Conservation (phyloP, 805 yeast genomes). For the Torulaspora maleeae region DNA sequence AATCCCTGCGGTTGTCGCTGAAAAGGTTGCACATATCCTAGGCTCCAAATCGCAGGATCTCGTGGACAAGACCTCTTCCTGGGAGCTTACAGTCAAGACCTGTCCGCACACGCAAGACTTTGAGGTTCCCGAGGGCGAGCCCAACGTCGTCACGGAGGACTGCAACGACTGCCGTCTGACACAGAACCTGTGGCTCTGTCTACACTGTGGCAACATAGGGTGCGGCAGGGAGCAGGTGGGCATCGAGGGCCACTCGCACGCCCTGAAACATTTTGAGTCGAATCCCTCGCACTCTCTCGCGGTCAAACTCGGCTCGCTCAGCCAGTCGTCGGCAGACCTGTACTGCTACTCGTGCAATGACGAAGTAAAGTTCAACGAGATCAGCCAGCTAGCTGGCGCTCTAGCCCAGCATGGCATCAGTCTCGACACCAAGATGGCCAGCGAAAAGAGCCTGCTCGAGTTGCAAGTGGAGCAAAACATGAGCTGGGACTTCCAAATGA, state of each 20-base stretch:
- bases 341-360: conserved; percentile 88
- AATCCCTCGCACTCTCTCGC: conserved; percentile 68
- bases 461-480: conserved; percentile 88
- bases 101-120: conserved; percentile 72
- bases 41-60: conserved; percentile 27
- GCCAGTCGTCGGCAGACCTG: conserved; percentile 68
- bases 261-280: conserved; percentile 60
- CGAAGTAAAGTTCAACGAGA: conserved; percentile 70
- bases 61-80: conserved; percentile 67
- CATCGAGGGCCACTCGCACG: conserved; percentile 91
- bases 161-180: conserved; percentile 59
- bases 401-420: conserved; percentile 66
- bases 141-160: conserved; percentile 35
- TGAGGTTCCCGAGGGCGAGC: conserved; percentile 33
- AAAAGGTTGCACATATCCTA: conserved; percentile 24
- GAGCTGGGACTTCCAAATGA: conserved; percentile 88
- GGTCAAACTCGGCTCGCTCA: conserved; percentile 83
- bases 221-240: conserved; percentile 96
- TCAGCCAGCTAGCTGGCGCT: conserved; percentile 35
- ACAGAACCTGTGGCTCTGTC: conserved; percentile 88
- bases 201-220: conserved; percentile 84
- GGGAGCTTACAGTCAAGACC: conserved; percentile 84
- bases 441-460: conserved; percentile 85
- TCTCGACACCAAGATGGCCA: conserved; percentile 49
- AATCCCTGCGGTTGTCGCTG: conserved; percentile 4